Base-by-base conservation (phyloP, 75 land plant species). In the Picea glauca region DNA sequence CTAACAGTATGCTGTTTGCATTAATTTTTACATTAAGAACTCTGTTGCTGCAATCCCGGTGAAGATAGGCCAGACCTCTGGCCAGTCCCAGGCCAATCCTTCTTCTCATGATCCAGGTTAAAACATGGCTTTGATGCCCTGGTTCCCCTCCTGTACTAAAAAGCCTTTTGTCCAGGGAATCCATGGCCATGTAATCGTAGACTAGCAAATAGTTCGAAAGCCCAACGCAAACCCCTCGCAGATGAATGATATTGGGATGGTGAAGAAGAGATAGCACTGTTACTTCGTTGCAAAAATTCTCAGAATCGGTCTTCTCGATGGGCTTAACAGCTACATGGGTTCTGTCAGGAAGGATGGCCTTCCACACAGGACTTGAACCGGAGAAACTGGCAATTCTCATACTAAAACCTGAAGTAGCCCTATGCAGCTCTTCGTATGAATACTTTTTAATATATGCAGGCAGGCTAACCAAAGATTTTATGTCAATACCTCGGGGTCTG, bases 271-370 rank as follows among this genome's bases (percentile, higher is more conserved):
- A 70, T 40, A 70, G 43, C 54, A 70, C 74, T 0, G 74, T 70
- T 38, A 23, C 35, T 43, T 70, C 74, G 35, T 70, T 70, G 23
- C 74, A 46, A 70, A 70, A 70, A 13, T n/a, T 70, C 74, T 70
- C 74, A 70, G 13, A 70, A 20, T 43, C 43, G 33, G 23, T 7
- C 56, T 70, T 70, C 54, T 50, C 56, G 56, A 50, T 9, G 56
- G 9, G 56, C 56, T 70, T 70, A 20, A 70, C 74, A 11, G 74
- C 74, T 43, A 70, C 54, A 43, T 70, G 74, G 56, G 74, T 1
- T 43, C 50, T 70, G 74, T 70, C 74, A 70, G 74, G 74, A 70
- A 70, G 74, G 43, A 70, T 70, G n/a, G 74, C 74, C 11, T 70
- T 70, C 74, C 74, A 70, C 0, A 70, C 18, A 11, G 74, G 43